A percentile compares a stretch with the other conserved stretches of the same genome.
phyloP scores from a whole-genome alignment of 768 basidiomycete genomes.

The Hypholoma fasciculare region DNA sequence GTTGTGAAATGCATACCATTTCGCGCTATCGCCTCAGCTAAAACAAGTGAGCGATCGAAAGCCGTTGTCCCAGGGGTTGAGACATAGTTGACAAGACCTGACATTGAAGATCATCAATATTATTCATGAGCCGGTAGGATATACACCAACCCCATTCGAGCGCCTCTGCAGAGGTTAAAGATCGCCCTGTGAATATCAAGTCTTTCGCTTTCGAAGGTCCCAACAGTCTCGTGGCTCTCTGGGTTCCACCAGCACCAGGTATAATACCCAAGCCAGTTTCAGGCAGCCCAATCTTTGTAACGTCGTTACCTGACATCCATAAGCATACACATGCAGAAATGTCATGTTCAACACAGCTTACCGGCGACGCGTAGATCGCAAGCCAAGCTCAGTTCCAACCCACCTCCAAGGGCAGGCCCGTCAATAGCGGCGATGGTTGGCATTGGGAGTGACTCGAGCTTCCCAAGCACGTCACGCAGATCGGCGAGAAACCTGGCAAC shows the following conservation, averaged over 20 bases:
- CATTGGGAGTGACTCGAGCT: slow-evolving; percentile 80
- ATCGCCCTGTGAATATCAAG: slow-evolving; percentile 79
- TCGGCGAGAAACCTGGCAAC: slow-evolving; percentile 78
- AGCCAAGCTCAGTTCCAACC: slow-evolving; percentile 82
- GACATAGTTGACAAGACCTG: slow-evolving; percentile 84
- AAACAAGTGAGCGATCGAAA: slow-evolving; percentile 65
- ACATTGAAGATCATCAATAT: slow-evolving; percentile 9
- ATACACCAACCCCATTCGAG: slow-evolving; percentile 60
- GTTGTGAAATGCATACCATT: slow-evolving; percentile 50
- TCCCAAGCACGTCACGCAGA: slow-evolving; percentile 67
- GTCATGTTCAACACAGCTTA: slow-evolving; percentile 29
- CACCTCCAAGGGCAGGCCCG: slow-evolving; percentile 92
- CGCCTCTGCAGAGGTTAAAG: slow-evolving; percentile 67
- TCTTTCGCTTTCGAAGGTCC: slow-evolving; percentile 84
- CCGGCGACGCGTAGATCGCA: slow-evolving; percentile 92
- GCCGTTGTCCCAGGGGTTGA: slow-evolving; percentile 60
- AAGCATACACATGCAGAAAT: background rate
- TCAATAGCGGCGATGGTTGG: slow-evolving; percentile 94
- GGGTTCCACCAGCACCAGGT: slow-evolving; percentile 89
- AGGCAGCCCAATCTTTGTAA: slow-evolving; percentile 87
- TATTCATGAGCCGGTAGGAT: background rate
- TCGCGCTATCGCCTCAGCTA: slow-evolving; percentile 67
- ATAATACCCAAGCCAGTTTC: slow-evolving; percentile 82
- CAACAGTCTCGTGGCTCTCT: slow-evolving; percentile 74
- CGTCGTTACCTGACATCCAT: slow-evolving; percentile 46